A percentile compares a stretch with the other conserved stretches of the same genome.
Conservation (phyloP, 805 yeast genomes). For the Lipomyces starkeyi region DNA sequence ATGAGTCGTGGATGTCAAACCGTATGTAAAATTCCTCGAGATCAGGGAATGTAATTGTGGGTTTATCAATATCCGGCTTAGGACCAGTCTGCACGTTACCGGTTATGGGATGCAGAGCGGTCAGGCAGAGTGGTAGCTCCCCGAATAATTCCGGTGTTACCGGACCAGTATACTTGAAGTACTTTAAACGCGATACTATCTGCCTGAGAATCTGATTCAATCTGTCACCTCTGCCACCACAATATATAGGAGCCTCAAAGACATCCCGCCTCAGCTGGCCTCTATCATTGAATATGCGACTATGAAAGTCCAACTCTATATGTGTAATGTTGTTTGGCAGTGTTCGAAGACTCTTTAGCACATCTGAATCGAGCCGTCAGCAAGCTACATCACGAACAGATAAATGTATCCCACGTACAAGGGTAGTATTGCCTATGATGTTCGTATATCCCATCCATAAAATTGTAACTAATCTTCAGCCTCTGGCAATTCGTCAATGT, state of each 20-base stretch:
- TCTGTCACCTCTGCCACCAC: conserved; percentile 20
- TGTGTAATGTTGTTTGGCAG: not conserved
- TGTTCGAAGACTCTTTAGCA: not conserved
- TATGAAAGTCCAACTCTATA: not conserved
- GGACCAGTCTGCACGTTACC: not conserved
- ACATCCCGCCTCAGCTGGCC: conserved; percentile 11
- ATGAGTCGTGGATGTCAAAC: conserved; percentile 12
- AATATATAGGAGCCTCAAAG: conserved; percentile 12
- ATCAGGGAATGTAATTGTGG: conserved; percentile 5
- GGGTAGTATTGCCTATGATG: conserved; percentile 9
- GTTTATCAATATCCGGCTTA: not conserved
- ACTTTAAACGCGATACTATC: not conserved
- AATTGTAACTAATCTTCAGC: conserved; percentile 6
- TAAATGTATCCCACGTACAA: not conserved
- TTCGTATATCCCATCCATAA: conserved; percentile 6
- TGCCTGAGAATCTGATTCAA: conserved; percentile 4
- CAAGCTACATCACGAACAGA: not conserved
- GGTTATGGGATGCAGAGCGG: not conserved
- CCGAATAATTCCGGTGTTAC: conserved; percentile 21
- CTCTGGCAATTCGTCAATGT: not conserved
- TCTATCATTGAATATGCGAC: not conserved
- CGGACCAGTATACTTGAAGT: conserved; percentile 16
- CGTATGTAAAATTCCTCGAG: conserved; percentile 13
- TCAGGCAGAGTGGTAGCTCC: conserved; percentile 4
- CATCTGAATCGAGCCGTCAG: not conserved